Conservation (phyloP, 2,329 filamentous ascomycete genomes). For the Trichoderma citrinoviride region DNA sequence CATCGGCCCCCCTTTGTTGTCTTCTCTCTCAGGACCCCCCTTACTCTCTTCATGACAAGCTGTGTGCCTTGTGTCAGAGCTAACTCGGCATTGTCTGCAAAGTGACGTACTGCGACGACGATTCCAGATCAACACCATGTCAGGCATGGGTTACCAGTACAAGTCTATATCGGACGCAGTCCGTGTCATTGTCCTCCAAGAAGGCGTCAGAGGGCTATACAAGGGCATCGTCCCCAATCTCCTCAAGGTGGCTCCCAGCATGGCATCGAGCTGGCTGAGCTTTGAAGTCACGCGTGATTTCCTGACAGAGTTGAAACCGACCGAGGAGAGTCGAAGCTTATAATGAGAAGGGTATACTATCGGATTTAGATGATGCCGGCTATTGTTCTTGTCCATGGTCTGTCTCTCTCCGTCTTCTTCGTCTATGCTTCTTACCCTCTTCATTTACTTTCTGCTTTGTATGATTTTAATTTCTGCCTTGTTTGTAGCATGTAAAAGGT, state of each 20-base stretch:
- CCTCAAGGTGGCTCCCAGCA: conserved; percentile 94
- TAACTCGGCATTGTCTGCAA: conserved; percentile 22
- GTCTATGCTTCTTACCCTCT: not conserved
- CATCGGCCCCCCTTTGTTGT: too few relatives aligned
- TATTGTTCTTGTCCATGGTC: too few relatives aligned
- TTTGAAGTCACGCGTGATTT: conserved; percentile 93
- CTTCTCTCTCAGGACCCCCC: conserved; percentile 8
- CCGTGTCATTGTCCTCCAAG: conserved; percentile 74
- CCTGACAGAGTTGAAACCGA: conserved; percentile 58
- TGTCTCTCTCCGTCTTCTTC: not conserved
- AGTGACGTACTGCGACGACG: conserved; percentile 89
- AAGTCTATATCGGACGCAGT: conserved; percentile 82
- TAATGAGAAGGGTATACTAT: not conserved
- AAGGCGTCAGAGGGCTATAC: conserved; percentile 83
- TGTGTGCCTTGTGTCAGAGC: too few relatives aligned
- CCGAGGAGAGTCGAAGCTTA: conserved; percentile 5
- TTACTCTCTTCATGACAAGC: too few relatives aligned
- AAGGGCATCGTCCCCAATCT: conserved; percentile 95
- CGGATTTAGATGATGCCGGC: not conserved
- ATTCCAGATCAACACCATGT: conserved; percentile 99
- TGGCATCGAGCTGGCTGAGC: conserved; percentile 97
- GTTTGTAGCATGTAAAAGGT: conserved; percentile 4
- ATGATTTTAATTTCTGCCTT: not conserved
- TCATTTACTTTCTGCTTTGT: not conserved
- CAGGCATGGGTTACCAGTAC: conserved; percentile 95